Evolutionary conservation across 495 filamentous ascomycete genomes (phyloP).

Genomic region (Aspergillus coremiiformis): DNA sequence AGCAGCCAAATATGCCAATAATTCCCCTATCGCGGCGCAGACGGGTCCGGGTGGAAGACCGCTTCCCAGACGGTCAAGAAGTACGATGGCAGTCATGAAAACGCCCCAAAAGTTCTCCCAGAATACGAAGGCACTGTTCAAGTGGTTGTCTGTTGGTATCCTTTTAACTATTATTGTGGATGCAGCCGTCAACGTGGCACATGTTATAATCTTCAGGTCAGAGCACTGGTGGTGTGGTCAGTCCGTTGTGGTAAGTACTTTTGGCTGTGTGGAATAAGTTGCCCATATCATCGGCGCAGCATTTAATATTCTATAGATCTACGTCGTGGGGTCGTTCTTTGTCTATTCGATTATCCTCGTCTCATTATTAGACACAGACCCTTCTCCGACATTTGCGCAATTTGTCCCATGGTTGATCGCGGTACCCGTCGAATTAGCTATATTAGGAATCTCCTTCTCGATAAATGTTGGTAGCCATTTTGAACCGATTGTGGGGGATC

Average conservation of each 20-base stretch:
- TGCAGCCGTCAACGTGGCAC: slow-evolving; percentile 64
- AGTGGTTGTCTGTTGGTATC: slow-evolving; percentile 59
- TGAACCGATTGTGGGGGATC: slow-evolving; percentile 51
- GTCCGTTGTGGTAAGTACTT: slow-evolving; percentile 63
- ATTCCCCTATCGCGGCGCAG: slow-evolving; percentile 24
- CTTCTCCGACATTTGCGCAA: slow-evolving; percentile 66
- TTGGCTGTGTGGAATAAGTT: slow-evolving; percentile 1
- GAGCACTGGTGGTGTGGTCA: slow-evolving; percentile 89
- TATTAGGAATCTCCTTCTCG: slow-evolving; percentile 56
- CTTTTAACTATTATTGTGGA: slow-evolving; percentile 69
- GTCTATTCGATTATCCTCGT: slow-evolving; percentile 66
- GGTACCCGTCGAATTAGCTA: slow-evolving; percentile 57
- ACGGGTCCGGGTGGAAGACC: slow-evolving; percentile 76
- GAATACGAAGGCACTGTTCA: slow-evolving; percentile 59
- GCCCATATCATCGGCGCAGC: not conserved
- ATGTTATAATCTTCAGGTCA: slow-evolving; percentile 58
- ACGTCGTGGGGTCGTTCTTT: slow-evolving; percentile 71
- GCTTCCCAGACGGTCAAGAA: slow-evolving; percentile 52
- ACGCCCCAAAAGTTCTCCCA: slow-evolving; percentile 45
- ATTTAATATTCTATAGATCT: slow-evolving; percentile 52
- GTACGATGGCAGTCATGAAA: slow-evolving; percentile 27
- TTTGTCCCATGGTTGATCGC: slow-evolving; percentile 66
- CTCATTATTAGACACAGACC: slow-evolving; percentile 69
- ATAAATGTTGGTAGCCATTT: slow-evolving; percentile 54
- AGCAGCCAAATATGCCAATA: slow-evolving; percentile 39